Conservation (phyloP, 306 rosid species). For the Prunus padus region DNA sequence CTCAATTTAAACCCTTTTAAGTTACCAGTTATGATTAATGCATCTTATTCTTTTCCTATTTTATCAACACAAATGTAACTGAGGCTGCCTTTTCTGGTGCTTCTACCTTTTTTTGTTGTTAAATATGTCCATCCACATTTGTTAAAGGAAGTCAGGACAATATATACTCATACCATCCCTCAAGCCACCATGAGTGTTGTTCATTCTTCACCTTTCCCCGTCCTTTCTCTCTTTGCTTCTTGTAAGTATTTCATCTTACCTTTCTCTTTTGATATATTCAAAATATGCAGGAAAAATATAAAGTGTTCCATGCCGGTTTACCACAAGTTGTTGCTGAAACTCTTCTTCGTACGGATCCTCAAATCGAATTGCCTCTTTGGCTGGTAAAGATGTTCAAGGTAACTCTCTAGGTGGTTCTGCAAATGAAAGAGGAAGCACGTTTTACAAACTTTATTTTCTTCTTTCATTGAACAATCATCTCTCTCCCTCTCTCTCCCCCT, state of each 20-base stretch:
- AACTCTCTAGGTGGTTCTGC: conserved; percentile 23
- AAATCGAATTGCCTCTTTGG: conserved; percentile 92
- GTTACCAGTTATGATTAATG: not conserved
- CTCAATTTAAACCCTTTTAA: not conserved
- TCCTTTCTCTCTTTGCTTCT: not conserved
- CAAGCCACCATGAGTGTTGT: not conserved
- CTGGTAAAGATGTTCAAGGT: conserved; percentile 90
- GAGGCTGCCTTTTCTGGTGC: not conserved
- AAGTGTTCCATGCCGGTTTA: conserved; percentile 69
- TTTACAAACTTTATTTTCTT: not conserved
- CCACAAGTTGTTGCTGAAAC: conserved; percentile 83
- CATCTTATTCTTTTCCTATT: not conserved
- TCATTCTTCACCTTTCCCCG: not conserved
- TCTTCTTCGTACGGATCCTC: conserved; percentile 77
- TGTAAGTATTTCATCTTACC: conserved; percentile 5
- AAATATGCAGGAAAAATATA: conserved; percentile 70
- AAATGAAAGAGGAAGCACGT: conserved; percentile 5
- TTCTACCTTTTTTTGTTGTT: not conserved
- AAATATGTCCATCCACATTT: not conserved
- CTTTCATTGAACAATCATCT: conserved; percentile 1
- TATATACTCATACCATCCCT: too few relatives aligned
- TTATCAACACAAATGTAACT: not conserved
- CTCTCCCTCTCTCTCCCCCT: not conserved
- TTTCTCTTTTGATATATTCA: conserved; percentile 13
- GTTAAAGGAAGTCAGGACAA: not conserved